These are phyloP conservation scores for Pythium grandisporangium DNA, from an alignment of 352 stramenopile genomes.

Conservation along the genomic window DNA sequence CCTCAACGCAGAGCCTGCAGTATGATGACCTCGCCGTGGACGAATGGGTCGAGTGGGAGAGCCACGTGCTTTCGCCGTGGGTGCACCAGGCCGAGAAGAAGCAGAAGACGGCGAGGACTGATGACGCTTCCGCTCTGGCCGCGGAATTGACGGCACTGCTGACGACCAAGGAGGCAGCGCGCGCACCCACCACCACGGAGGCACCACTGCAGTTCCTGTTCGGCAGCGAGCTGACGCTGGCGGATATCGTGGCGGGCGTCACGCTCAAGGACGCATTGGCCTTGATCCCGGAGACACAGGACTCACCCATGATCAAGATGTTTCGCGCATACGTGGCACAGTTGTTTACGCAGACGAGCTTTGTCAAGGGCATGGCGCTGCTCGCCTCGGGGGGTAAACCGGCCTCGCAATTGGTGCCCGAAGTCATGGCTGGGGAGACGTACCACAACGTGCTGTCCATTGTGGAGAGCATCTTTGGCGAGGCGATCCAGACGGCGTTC, in stretches of 20 bases:
- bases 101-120: slow-evolving; percentile 39
- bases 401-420: slow-evolving; percentile 38
- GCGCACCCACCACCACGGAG: slow-evolving; percentile 21
- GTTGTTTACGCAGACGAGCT: slow-evolving; percentile 37
- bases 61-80: slow-evolving; percentile 47
- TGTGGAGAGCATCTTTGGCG: slow-evolving; percentile 66
- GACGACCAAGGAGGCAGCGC: slow-evolving; percentile 50
- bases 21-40: slow-evolving; percentile 70
- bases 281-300: slow-evolving; percentile 36
- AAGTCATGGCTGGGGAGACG: slow-evolving; percentile 42
- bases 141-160: slow-evolving; percentile 39
- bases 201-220: slow-evolving; percentile 67
- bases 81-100: slow-evolving; percentile 37
- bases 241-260: slow-evolving; percentile 65
- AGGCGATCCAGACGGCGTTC: slow-evolving; percentile 63
- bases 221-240: slow-evolving; percentile 47
- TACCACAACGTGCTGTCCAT: slow-evolving; percentile 71
- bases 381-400: slow-evolving; percentile 34
- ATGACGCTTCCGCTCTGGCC: slow-evolving; percentile 11
- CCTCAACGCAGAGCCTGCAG: slow-evolving; percentile 25
- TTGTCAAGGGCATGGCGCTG: slow-evolving; percentile 34
- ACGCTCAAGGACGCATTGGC: slow-evolving; percentile 52
- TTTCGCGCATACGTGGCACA: slow-evolving; percentile 64
- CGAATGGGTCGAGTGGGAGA: slow-evolving; percentile 81
- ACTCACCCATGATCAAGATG: slow-evolving; percentile 31